Percentiles rank a stretch among this genome's conserved stretches.
Evolutionary conservation across 129 eudicot genomes (phyloP).

Genomic region (Lactuca saligna): DNA sequence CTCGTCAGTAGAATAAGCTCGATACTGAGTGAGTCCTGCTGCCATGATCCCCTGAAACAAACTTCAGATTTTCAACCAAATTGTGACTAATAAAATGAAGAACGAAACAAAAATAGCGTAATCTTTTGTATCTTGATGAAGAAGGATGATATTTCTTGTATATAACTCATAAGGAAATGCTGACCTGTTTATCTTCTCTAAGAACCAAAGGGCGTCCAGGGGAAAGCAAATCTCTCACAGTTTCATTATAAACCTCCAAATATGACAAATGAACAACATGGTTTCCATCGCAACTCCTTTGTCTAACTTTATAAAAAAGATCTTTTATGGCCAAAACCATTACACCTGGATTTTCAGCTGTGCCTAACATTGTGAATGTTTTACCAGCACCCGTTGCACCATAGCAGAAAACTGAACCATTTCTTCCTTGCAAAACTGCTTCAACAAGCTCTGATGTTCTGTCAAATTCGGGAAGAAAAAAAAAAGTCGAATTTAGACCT

Average conservation of each 20-base stretch:
- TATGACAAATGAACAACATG: constrained; percentile 79
- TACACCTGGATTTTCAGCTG: constrained; percentile 79
- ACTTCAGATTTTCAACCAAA: constrained; percentile 6
- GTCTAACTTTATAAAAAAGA: constrained; percentile 68
- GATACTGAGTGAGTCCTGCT: constrained; percentile 81
- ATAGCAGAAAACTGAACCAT: constrained; percentile 87
- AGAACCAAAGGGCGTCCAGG: constrained; percentile 87
- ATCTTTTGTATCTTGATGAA: not conserved
- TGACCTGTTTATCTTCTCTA: constrained; percentile 88
- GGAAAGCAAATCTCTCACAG: constrained; percentile 87
- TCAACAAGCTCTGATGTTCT: constrained; percentile 89
- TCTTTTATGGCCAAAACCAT: constrained; percentile 94
- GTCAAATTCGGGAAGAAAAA: constrained; percentile 20
- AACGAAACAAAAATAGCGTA: not conserved
- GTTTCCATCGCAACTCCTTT: constrained; percentile 72
- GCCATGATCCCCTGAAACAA: constrained; percentile 72
- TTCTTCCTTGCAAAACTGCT: constrained; percentile 80
- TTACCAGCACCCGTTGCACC: constrained; percentile 97
- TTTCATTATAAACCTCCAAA: constrained; percentile 90
- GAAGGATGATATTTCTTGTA: not conserved
- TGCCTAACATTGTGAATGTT: constrained; percentile 85
- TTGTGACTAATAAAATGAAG: not conserved
- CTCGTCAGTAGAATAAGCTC: constrained; percentile 83
- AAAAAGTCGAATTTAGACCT: not conserved
- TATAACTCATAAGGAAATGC: not conserved